phyloP scores from a whole-genome alignment of 164 flowering plant genomes.

The Pachysandra terminalis region DNA sequence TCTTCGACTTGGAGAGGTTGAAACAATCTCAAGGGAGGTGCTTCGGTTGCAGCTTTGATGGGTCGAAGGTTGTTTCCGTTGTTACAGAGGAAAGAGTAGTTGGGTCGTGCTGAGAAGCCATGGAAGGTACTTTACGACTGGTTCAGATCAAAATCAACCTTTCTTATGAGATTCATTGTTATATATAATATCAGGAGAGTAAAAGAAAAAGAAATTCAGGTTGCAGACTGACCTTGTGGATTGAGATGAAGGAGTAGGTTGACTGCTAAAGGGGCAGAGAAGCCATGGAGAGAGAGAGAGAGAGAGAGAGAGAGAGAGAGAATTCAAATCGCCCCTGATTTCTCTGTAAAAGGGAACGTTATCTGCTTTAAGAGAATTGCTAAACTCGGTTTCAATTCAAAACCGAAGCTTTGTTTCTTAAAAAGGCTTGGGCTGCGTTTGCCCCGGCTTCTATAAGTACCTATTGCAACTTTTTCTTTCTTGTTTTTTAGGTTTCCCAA shows the following conservation, averaged over 20 bases:
- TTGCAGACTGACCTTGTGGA: conserved; percentile 18
- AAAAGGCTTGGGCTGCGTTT: too few species aligned
- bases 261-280: conserved; percentile 23
- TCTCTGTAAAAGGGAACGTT: not conserved
- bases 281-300: conserved; percentile 16
- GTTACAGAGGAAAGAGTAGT: not conserved
- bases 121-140: conserved; percentile 7
- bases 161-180: not conserved
- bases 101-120: conserved; percentile 8
- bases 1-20: conserved; percentile 19
- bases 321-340: not conserved
- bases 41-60: conserved; percentile 13
- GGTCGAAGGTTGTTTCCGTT: conserved; percentile 6
- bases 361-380: too few species aligned
- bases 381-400: too few species aligned
- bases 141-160: conserved; percentile 8
- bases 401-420: too few species aligned
- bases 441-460: too few species aligned
- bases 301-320: too few species aligned
- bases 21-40: conserved; percentile 21
- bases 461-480: too few species aligned
- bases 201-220: not conserved
- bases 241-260: conserved; percentile 9
- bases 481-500: too few species aligned
- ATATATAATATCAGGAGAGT: not conserved